phyloP scores from a whole-genome alignment of 306 rosid species.

The Luffa aegyptiaca region DNA sequence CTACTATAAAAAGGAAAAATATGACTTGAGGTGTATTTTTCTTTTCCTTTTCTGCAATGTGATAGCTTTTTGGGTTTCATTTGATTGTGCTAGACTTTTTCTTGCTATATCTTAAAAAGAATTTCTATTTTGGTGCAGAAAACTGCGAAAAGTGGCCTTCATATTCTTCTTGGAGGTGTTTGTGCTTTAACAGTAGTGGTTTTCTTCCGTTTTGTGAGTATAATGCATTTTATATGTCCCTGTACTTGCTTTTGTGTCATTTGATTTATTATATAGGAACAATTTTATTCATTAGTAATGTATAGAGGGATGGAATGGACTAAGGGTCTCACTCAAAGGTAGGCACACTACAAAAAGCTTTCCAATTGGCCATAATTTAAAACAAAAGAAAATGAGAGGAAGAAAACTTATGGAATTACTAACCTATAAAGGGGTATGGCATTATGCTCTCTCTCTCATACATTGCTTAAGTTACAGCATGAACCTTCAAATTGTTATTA shows the following conservation, averaged over 20 bases:
- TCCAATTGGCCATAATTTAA: neutral
- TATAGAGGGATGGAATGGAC: neutral
- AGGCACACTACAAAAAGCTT: neutral
- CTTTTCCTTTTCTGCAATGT: neutral
- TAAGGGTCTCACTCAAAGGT: neutral
- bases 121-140: conserved; percentile 44
- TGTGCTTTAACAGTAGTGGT: conserved; percentile 92
- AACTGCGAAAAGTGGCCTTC: conserved; percentile 92
- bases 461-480: neutral
- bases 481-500: neutral
- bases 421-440: neutral
- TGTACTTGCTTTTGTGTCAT: neutral
- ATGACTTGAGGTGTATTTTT: neutral
- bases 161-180: conserved; percentile 87
- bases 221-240: conserved; percentile 5
- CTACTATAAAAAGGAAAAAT: neutral
- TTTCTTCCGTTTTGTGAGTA: conserved; percentile 94
- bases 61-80: neutral
- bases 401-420: neutral
- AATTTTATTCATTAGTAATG: neutral
- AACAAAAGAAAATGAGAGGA: neutral
- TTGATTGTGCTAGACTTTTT: neutral
- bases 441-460: neutral
- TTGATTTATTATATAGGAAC: neutral
- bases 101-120: conserved; percentile 1